phyloP scores from a whole-genome alignment of 495 filamentous ascomycete genomes.

The Tetracladium marchalianum region DNA sequence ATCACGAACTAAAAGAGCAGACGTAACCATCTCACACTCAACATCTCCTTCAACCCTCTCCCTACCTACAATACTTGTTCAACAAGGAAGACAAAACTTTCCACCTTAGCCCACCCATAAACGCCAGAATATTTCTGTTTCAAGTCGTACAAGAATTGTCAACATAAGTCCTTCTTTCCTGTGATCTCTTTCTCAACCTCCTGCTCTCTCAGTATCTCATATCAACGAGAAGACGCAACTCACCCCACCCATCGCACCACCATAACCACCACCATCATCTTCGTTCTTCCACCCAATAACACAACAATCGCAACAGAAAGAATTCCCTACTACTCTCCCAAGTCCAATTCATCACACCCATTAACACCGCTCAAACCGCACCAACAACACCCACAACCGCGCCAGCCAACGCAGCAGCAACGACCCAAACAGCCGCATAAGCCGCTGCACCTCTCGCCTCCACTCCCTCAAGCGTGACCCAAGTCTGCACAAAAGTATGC shows the following conservation, averaged over 20 bases:
- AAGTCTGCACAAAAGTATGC: slow-evolving; percentile 57
- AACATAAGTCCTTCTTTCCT: no score
- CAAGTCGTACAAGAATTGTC: no score
- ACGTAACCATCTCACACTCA: no score
- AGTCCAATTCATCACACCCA: neutral
- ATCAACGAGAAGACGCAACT: no score
- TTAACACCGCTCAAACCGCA: slow-evolving; percentile 9
- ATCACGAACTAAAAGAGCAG: no score
- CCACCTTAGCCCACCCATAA: no score
- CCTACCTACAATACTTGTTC: no score
- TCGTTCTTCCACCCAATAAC: neutral
- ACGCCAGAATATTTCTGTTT: no score
- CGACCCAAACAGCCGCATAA: slow-evolving; percentile 63
- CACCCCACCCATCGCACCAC: neutral
- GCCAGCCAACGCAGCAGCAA: slow-evolving; percentile 49
- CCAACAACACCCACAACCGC: slow-evolving; percentile 45
- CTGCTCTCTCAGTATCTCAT: no score
- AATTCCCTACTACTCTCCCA: neutral
- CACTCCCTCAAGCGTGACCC: slow-evolving; percentile 52
- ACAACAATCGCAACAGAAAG: neutral
- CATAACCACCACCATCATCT: neutral
- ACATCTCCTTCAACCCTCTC: no score
- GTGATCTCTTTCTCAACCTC: no score
- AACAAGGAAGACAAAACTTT: no score
- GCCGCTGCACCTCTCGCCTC: slow-evolving; percentile 55